phyloP scores from a whole-genome alignment of 2,329 filamentous ascomycete genomes.

The Epicoccum nigrum region DNA sequence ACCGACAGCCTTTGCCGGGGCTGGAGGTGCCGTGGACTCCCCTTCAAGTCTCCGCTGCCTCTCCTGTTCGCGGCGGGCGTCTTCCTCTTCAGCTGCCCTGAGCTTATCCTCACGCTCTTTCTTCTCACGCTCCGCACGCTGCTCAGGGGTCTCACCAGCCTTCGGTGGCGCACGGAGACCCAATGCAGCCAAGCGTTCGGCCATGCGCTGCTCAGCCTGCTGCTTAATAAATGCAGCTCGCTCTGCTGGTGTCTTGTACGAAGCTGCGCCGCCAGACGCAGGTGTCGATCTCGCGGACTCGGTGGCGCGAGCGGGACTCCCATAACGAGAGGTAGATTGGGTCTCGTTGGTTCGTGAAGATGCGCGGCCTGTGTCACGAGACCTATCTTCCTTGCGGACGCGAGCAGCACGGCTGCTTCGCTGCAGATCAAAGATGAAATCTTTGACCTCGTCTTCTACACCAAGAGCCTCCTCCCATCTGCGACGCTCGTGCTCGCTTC shows the following conservation, averaged over 20 bases:
- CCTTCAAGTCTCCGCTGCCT: conserved; percentile 81
- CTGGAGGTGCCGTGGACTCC: conserved; percentile 70
- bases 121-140: conserved; percentile 86
- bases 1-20: conserved; percentile 48
- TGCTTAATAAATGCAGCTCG: conserved; percentile 95
- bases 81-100: conserved; percentile 90
- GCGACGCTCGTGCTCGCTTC: conserved; percentile 86
- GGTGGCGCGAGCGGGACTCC: conserved; percentile 56
- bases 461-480: conserved; percentile 96
- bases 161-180: conserved; percentile 86
- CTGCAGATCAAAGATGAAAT: conserved; percentile 97
- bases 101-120: conserved; percentile 86
- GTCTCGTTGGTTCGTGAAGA: conserved; percentile 50
- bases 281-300: conserved; percentile 62
- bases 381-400: conserved; percentile 63
- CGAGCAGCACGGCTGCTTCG: conserved; percentile 80
- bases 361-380: conserved; percentile 45
- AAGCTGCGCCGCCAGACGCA: conserved; percentile 64
- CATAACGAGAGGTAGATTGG: conserved; percentile 51
- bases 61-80: conserved; percentile 85
- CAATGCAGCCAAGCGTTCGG: conserved; percentile 89
- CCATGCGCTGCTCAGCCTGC: conserved; percentile 96
- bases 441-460: conserved; percentile 94
- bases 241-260: conserved; percentile 91
- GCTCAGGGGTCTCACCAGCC: conserved; percentile 77